Evolutionary conservation across 108 stramenopile species (phyloP).

Genomic region (Fistulifera pelliculosa): DNA sequence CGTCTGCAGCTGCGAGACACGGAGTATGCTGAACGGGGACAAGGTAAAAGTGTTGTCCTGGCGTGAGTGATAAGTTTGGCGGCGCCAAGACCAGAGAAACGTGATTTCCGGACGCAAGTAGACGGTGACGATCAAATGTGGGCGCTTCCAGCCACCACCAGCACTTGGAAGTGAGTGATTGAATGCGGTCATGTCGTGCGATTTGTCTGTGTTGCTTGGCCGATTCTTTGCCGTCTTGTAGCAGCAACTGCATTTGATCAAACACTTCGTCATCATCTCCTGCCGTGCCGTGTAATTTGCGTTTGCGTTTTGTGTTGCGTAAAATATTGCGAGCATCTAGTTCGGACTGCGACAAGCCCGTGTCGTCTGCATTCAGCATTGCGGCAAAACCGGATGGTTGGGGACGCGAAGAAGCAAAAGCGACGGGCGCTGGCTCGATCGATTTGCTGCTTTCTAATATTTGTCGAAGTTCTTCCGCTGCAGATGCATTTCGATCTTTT

Average conservation of each 20-base stretch:
- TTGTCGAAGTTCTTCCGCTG: conserved; percentile 40
- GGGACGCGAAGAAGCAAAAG: not conserved
- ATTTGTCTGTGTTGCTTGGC: no score
- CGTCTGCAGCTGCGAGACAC: conserved; percentile 48
- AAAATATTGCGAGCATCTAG: not conserved
- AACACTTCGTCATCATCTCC: not conserved
- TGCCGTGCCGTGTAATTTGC: not conserved
- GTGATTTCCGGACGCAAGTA: conserved; percentile 58
- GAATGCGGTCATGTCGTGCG: no score
- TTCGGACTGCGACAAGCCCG: not conserved
- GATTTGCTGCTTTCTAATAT: conserved; percentile 17
- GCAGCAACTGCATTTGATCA: no score
- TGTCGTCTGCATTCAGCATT: conserved; percentile 1
- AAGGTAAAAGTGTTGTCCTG: conserved; percentile 40
- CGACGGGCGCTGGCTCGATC: not conserved
- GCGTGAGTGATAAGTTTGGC: conserved; percentile 27
- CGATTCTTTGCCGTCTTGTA: no score
- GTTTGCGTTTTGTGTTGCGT: not conserved
- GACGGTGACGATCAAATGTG: conserved; percentile 43
- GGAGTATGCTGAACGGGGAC: conserved; percentile 51
- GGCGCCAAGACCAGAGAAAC: conserved; percentile 63
- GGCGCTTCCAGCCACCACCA: conserved; percentile 76
- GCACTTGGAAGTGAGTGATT: conserved; percentile 21
- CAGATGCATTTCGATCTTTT: conserved; percentile 31
- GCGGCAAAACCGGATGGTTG: conserved; percentile 2